Evolutionary conservation across 306 rosid genomes (phyloP), one percentile per base, ranked within the genome.

Genomic region (Castanopsis chinensis): DNA sequence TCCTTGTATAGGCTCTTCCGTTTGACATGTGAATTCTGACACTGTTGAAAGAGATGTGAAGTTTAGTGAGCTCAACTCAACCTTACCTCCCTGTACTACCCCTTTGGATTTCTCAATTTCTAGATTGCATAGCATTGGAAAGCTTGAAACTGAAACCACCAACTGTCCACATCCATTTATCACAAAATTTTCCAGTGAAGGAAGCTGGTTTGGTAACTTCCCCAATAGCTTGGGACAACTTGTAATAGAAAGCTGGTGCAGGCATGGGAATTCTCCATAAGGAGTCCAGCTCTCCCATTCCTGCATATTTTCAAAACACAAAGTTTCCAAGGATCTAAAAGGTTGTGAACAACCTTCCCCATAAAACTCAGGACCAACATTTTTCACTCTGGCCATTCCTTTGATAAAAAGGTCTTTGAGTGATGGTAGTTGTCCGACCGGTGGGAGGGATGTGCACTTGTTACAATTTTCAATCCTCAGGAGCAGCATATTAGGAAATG

Each of bases 231-330:
- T 51, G 21, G 77, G 54, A 20, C 82, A 76, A 4, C 14, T 27
- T 14, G 2, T 5, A 23, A 76, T 9, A 2, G 28, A 63, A 51
- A 76, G 72, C 52, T 5, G 3, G 18, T 45, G 58, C 33, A 77
- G 8, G 18, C 12, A 15, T 2, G 74, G 6, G 25, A 77, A 77
- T 13, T 3, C 72, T 3, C 28, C 73, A 0, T 64, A 19, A 28
- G 30, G 63, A 21, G 17, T 2, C 80, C 80, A 77, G 1, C 1
- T 15, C 14, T 77, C 71, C 74, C 80, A 77, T 20, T 53, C 11
- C 0, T 30, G 5, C 80, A 77, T 77, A 33, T 52, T 8, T 5
- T 0, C 0, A 3, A 77, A 33, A 13, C 10, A 3, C 51, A 67
- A 37, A 59, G 11, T 32, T 3, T 77, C 43, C 15, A 77, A 53